Percentiles rank a stretch among this genome's conserved stretches.
Evolutionary conservation across 1,139 yeast species (phyloP).

Genomic region (Casaregolazyma suthepensis): DNA sequence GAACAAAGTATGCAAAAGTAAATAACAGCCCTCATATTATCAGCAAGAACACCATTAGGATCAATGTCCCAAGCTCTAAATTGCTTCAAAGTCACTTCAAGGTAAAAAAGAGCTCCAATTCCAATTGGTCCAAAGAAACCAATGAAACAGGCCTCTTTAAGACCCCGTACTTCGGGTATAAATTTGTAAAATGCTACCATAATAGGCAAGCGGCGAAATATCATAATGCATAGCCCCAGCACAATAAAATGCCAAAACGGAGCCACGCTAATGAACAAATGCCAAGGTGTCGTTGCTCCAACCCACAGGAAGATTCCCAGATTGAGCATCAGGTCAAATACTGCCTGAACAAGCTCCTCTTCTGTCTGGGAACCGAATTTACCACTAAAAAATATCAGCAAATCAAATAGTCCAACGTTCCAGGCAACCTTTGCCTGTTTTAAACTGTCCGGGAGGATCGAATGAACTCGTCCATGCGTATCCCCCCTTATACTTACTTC

Average conservation of each 20-base stretch:
- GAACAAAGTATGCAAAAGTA: conserved; percentile 27
- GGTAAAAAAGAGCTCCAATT: conserved; percentile 37
- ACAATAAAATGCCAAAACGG: conserved; percentile 33
- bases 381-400: conserved; percentile 20
- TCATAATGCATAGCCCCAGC: conserved; percentile 28
- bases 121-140: conserved; percentile 45
- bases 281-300: conserved; percentile 37
- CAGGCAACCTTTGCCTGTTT: neutral
- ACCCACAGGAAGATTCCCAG: conserved; percentile 34
- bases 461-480: neutral
- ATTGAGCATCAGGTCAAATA: conserved; percentile 33
- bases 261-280: conserved; percentile 19
- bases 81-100: conserved; percentile 22
- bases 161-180: conserved; percentile 35
- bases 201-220: conserved; percentile 35
- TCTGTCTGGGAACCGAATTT: conserved; percentile 30
- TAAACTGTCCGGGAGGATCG: neutral
- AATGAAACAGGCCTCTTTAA: conserved; percentile 37
- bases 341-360: conserved; percentile 30
- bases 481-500: conserved; percentile 17
- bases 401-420: neutral
- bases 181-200: conserved; percentile 31
- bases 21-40: conserved; percentile 23
- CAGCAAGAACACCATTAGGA: conserved; percentile 11
- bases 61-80: conserved; percentile 15